Evolutionary conservation across 164 flowering plant genomes (phyloP).

Genomic region (Stephania cephalantha): DNA sequence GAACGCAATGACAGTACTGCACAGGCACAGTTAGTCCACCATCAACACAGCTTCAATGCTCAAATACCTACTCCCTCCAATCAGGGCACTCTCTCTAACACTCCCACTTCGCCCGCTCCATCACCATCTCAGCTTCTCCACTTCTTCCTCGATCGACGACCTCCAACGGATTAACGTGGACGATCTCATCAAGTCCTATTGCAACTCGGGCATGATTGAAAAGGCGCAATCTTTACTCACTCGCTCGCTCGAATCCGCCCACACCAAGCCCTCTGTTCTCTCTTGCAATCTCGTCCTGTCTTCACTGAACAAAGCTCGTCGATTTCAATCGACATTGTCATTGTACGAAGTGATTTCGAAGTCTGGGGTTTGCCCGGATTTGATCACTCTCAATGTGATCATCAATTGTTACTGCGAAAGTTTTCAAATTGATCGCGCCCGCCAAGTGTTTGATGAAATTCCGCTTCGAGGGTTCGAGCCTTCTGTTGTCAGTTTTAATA

Average conservation of each 20-base stretch:
- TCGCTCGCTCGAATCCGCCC: constrained; percentile 1
- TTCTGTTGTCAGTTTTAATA: constrained; percentile 15
- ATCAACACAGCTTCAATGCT: neutral
- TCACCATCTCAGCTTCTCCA: neutral
- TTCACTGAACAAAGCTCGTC: constrained; percentile 9
- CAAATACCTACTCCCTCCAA: neutral
- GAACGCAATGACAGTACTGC: too few relatives aligned
- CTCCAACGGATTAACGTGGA: neutral
- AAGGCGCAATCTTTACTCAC: constrained; percentile 10
- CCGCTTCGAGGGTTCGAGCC: constrained; percentile 9
- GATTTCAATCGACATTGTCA: constrained; percentile 10
- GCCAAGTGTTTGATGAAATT: constrained; percentile 18
- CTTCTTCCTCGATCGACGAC: neutral
- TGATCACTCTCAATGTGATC: constrained; percentile 15
- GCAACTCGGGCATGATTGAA: constrained; percentile 15
- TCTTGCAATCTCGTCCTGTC: constrained; percentile 15
- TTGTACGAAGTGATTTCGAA: constrained; percentile 5
- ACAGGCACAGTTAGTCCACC: too few relatives aligned
- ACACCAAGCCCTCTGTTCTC: constrained; percentile 10
- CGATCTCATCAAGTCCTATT: constrained; percentile 10
- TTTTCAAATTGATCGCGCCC: constrained; percentile 6
- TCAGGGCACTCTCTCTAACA: neutral
- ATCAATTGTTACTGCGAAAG: constrained; percentile 21
- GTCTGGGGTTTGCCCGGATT: constrained; percentile 11
- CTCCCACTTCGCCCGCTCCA: neutral